Evolutionary conservation across 371 early-diverging fungal species (phyloP).

Genomic region (Mucor circinelloides): DNA sequence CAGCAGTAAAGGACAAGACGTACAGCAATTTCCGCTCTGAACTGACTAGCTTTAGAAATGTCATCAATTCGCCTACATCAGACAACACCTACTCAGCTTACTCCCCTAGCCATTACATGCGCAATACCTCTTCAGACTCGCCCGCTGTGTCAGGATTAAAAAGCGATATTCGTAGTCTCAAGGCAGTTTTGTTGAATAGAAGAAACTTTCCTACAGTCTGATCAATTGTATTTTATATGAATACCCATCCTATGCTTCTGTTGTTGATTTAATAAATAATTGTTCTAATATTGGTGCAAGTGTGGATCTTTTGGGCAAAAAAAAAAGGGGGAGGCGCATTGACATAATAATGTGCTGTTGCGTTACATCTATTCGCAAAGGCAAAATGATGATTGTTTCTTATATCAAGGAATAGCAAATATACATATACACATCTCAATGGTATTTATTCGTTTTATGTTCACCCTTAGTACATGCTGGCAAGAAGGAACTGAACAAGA

Average conservation of each 20-base stretch:
- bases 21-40: conserved; percentile 9
- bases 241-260: not conserved
- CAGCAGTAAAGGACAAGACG: not conserved
- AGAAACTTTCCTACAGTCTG: conserved; percentile 31
- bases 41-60: conserved; percentile 5
- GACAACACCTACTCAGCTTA: not conserved
- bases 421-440: too few relatives aligned
- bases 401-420: too few relatives aligned
- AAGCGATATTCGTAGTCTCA: conserved; percentile 39
- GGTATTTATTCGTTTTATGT: too few relatives aligned
- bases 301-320: too few relatives aligned
- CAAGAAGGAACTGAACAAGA: too few relatives aligned
- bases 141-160: conserved; percentile 44
- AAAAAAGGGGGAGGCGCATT: too few relatives aligned
- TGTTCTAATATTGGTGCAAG: too few relatives aligned
- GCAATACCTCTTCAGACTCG: conserved; percentile 10
- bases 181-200: conserved; percentile 35
- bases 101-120: conserved; percentile 10
- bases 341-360: too few relatives aligned
- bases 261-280: not conserved
- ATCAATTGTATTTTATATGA: not conserved
- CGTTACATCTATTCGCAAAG: too few relatives aligned
- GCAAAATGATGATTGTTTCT: too few relatives aligned
- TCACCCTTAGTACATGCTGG: too few relatives aligned
- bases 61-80: not conserved